These are phyloP conservation scores for Papiliotrema flavescens DNA, from an alignment of 1,284 basidiomycete genomes.

Conservation along the genomic window DNA sequence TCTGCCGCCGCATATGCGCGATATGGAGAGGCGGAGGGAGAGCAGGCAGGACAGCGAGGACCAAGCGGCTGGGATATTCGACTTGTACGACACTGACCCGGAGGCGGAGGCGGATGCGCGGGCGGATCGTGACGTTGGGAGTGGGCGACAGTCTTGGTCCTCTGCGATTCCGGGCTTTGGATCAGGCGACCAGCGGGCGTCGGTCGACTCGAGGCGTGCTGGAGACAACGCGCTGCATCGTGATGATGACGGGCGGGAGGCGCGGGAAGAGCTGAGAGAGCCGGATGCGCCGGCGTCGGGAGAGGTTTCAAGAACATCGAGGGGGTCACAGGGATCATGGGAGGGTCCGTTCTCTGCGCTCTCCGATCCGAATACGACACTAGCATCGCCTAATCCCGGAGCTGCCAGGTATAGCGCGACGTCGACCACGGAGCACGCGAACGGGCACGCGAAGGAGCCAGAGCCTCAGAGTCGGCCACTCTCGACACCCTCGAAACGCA, in stretches of 20 bases:
- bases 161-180: background rate
- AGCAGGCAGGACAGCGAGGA: constrained; percentile 19
- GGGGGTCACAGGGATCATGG: constrained; percentile 7
- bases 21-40: constrained; percentile 6
- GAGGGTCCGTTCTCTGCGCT: constrained; percentile 7
- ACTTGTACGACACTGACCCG: constrained; percentile 19
- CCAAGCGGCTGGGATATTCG: constrained; percentile 28
- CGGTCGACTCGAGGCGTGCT: too few relatives aligned
- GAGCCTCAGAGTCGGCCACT: background rate
- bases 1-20: background rate
- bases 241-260: background rate
- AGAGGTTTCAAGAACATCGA: too few relatives aligned
- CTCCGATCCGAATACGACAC: background rate
- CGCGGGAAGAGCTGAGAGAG: background rate
- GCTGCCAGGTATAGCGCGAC: background rate
- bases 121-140: too few relatives aligned
- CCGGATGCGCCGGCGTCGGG: too few relatives aligned
- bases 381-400: background rate
- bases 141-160: too few relatives aligned
- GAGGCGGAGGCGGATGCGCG: too few relatives aligned
- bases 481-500: background rate
- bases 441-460: background rate
- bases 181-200: background rate
- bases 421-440: background rate
- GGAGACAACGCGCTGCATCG: background rate